phyloP scores from a whole-genome alignment of 148 eudicot species.

The Pharnaceum exiguum region DNA sequence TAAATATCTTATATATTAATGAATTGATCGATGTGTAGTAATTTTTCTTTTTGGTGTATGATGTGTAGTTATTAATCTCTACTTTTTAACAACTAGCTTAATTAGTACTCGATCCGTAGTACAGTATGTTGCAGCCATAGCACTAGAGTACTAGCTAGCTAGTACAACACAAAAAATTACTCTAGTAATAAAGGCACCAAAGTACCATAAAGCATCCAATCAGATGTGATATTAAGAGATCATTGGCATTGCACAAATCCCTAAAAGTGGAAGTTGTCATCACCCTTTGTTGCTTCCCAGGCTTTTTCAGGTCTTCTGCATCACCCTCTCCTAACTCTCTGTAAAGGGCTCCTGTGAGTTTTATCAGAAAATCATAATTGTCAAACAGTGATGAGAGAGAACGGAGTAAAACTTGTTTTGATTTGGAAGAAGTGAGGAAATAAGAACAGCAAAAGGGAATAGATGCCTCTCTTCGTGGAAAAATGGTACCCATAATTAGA shows the following conservation, averaged over 20 bases:
- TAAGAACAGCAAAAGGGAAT: not conserved
- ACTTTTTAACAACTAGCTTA: too few species aligned
- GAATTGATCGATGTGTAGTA: too few species aligned
- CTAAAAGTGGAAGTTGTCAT: conserved; percentile 18
- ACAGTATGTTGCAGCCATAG: too few species aligned
- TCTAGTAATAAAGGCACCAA: not conserved
- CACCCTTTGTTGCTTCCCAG: not conserved
- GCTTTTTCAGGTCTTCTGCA: conserved; percentile 9
- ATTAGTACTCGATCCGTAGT: too few species aligned
- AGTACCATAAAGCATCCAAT: conserved; percentile 11
- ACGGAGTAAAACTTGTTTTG: not conserved
- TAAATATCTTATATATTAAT: too few species aligned
- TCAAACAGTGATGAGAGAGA: not conserved
- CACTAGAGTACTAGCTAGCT: too few species aligned
- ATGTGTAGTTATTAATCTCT: too few species aligned
- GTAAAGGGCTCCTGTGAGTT: conserved; percentile 16
- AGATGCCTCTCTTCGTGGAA: conserved; percentile 7
- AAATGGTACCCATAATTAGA: conserved; percentile 27
- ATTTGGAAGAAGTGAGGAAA: not conserved
- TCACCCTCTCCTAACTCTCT: not conserved
- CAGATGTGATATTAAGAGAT: not conserved
- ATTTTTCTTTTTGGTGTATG: not conserved
- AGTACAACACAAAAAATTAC: too few species aligned
- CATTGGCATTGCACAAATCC: conserved; percentile 22
- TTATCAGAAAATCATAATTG: conserved; percentile 25